A percentile compares a stretch with the other conserved stretches of the same genome.
Conservation (phyloP, 805 yeast species). For the Citeromyces matritensis region DNA sequence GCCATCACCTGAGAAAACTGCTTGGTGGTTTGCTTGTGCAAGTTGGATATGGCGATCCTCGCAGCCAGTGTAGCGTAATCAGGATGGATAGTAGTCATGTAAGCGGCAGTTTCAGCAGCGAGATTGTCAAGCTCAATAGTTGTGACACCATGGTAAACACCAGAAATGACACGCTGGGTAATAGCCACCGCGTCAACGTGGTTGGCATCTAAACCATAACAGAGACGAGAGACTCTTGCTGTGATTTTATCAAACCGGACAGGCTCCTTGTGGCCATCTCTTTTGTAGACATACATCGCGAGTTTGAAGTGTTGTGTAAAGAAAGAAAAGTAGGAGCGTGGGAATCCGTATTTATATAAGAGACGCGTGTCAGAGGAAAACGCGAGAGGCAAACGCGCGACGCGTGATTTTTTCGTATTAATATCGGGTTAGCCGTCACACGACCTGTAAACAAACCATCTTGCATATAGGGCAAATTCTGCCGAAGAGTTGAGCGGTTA, state of each 20-base stretch:
- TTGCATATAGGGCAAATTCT: too few species aligned
- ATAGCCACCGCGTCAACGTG: slow-evolving; percentile 94
- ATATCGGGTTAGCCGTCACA: too few species aligned
- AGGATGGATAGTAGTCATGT: slow-evolving; percentile 96
- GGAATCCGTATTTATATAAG: too few species aligned
- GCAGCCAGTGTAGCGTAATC: slow-evolving; percentile 94
- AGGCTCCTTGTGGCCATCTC: slow-evolving; percentile 92
- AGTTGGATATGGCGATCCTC: slow-evolving; percentile 84
- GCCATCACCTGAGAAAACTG: slow-evolving; percentile 66
- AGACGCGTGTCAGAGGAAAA: too few species aligned
- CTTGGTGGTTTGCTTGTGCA: slow-evolving; percentile 89
- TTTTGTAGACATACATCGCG: slow-evolving; percentile 68
- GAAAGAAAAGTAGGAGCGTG: too few species aligned
- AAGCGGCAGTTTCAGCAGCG: slow-evolving; percentile 94
- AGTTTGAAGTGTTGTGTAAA: not conserved
- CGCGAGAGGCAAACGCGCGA: too few species aligned
- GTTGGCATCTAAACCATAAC: slow-evolving; percentile 83
- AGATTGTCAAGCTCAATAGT: slow-evolving; percentile 73
- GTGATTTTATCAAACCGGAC: slow-evolving; percentile 95
- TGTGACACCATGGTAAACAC: slow-evolving; percentile 95
- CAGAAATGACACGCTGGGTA: slow-evolving; percentile 89
- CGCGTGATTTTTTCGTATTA: too few species aligned
- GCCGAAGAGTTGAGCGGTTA: too few species aligned
- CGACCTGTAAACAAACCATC: too few species aligned
- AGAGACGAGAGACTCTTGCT: slow-evolving; percentile 83